Conservation (phyloP, 108 stramenopile species). For the Skeletonema potamos region DNA sequence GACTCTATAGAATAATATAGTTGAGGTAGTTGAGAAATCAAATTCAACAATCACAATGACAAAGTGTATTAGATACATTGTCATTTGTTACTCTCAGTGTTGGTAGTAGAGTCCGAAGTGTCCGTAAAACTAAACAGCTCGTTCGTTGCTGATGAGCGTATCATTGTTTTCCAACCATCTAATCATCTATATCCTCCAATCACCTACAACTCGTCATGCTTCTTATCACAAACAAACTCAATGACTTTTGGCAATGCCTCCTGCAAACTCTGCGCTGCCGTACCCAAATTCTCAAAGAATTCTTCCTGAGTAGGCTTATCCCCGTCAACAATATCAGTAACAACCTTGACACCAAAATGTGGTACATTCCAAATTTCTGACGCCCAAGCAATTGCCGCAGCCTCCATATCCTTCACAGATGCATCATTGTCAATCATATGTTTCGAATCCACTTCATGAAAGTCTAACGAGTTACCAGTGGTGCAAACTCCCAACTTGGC, state of each 20-base stretch:
- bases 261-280: constrained; percentile 89
- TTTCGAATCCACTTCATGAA: constrained; percentile 72
- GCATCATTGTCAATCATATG: constrained; percentile 87
- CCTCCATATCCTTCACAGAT: constrained; percentile 97
- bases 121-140: too few species aligned
- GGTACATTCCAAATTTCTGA: constrained; percentile 75
- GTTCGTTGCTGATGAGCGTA: too few species aligned
- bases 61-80: too few species aligned
- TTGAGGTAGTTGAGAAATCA: too few species aligned
- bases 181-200: background rate
- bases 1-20: too few species aligned
- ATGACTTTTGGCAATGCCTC: constrained; percentile 87
- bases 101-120: too few species aligned
- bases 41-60: too few species aligned
- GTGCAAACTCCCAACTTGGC: constrained; percentile 90
- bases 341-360: constrained; percentile 94
- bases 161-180: background rate
- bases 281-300: constrained; percentile 90
- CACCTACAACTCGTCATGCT: constrained; percentile 55
- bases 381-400: constrained; percentile 92
- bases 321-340: constrained; percentile 96
- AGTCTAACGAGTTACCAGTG: constrained; percentile 92
- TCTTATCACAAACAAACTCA: constrained; percentile 77
- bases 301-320: constrained; percentile 89
- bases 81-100: too few species aligned